Evolutionary conservation across 2,329 filamentous ascomycete genomes (phyloP).

Genomic region (Apiospora hydei): DNA sequence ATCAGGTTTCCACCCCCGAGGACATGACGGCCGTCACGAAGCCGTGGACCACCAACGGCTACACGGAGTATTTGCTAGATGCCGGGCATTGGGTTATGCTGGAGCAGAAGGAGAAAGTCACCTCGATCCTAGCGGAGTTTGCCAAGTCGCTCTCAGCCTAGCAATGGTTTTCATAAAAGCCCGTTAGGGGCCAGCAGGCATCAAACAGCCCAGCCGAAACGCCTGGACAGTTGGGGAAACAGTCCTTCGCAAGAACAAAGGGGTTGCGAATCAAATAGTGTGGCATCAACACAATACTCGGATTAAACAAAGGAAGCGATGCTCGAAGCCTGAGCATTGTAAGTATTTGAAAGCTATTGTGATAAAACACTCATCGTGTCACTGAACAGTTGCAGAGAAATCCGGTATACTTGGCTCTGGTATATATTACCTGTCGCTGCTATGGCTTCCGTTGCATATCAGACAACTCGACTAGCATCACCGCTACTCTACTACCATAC

Average conservation of each 20-base stretch:
- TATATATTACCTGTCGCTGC: neutral
- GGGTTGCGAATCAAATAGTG: too few relatives aligned
- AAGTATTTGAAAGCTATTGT: too few relatives aligned
- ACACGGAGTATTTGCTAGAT: constrained; percentile 20
- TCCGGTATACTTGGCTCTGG: neutral
- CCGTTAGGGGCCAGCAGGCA: neutral
- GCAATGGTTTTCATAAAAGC: neutral
- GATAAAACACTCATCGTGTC: neutral
- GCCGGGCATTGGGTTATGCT: constrained; percentile 28
- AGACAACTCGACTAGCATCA: neutral
- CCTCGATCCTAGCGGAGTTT: neutral
- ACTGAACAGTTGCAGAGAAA: neutral
- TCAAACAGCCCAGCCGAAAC: neutral
- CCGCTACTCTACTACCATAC: neutral
- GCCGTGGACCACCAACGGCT: constrained; percentile 24
- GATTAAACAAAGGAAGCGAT: too few relatives aligned
- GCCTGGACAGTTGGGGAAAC: neutral
- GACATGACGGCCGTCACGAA: constrained; percentile 8
- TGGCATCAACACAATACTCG: too few relatives aligned
- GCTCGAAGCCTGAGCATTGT: too few relatives aligned
- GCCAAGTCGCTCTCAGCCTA: neutral
- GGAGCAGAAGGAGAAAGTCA: constrained; percentile 26
- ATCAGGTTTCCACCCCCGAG: neutral
- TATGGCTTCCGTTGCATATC: neutral
- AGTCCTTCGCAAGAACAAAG: neutral